Conservation (phyloP, 1,284 basidiomycete genomes). For the Pholiota adiposa region DNA sequence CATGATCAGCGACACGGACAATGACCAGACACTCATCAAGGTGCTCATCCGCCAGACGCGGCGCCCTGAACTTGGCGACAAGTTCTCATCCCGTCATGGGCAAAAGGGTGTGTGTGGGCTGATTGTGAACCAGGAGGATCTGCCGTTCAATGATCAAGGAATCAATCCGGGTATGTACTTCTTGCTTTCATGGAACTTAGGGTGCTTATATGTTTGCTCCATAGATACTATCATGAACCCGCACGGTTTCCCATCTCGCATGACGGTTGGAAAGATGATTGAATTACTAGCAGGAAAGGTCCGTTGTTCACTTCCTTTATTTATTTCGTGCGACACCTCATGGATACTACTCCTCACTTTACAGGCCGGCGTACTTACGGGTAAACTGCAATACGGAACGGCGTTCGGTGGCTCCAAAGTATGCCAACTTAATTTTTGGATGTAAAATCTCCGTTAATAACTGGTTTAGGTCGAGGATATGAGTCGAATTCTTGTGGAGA, state of each 20-base stretch:
- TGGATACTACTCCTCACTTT: constrained; percentile 18
- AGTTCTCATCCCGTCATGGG: constrained; percentile 97
- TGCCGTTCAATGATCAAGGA: constrained; percentile 99
- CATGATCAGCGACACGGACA: constrained; percentile 94
- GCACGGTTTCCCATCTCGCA: constrained; percentile 98
- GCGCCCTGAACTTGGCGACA: constrained; percentile 96
- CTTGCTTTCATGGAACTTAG: constrained; percentile 4
- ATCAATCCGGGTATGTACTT: constrained; percentile 79
- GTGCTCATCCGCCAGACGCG: constrained; percentile 98
- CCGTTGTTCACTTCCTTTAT: constrained; percentile 14
- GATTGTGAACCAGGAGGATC: constrained; percentile 98
- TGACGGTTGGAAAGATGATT: constrained; percentile 99
- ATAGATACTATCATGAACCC: constrained; percentile 99
- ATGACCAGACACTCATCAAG: constrained; percentile 98
- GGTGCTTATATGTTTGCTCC: constrained; percentile 11
- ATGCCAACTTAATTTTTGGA: neutral
- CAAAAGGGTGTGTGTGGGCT: constrained; percentile 99
- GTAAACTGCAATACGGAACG: constrained; percentile 91
- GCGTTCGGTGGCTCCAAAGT: constrained; percentile 98
- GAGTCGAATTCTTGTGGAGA: constrained; percentile 93
- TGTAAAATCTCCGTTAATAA: constrained; percentile 11
- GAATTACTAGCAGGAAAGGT: constrained; percentile 97
- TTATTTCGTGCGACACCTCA: constrained; percentile 11
- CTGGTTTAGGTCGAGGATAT: constrained; percentile 91
- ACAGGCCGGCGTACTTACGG: constrained; percentile 86